A percentile compares a stretch with the other conserved stretches of the same genome.
Evolutionary conservation across 2,329 filamentous ascomycete species (phyloP).

Genomic region (Fusarium armeniacum): DNA sequence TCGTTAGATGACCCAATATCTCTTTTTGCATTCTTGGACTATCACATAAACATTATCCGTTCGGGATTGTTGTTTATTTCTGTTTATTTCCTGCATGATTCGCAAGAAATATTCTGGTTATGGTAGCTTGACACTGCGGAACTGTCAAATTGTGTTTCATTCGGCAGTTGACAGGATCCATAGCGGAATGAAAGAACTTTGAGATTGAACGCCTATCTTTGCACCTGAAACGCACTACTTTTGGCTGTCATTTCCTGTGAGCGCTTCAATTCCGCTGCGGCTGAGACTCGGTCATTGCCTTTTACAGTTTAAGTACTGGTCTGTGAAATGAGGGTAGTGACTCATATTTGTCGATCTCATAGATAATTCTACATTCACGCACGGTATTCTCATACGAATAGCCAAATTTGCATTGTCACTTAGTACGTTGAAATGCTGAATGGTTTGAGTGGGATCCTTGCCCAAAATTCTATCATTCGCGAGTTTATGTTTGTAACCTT

Average conservation of each 20-base stretch:
- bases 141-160: background rate
- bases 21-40: rapidly evolving
- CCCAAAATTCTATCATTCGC: conserved; percentile 6
- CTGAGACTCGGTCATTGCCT: conserved; percentile 28
- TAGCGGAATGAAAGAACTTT: background rate
- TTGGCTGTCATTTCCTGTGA: background rate
- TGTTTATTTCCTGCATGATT: background rate
- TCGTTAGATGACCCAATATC: background rate
- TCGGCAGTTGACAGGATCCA: background rate
- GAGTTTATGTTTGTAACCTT: background rate
- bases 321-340: background rate
- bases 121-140: background rate
- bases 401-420: background rate
- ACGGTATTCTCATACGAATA: background rate
- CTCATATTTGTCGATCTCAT: background rate
- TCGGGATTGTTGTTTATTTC: too few species aligned
- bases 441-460: background rate
- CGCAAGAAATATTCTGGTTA: rapidly evolving
- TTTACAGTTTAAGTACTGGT: conserved; percentile 16
- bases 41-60: background rate
- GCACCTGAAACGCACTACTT: conserved; percentile 27
- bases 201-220: background rate
- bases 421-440: too few species aligned
- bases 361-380: background rate
- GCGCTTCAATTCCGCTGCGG: conserved; percentile 25